These are phyloP conservation scores for Chiua virens DNA, from an alignment of 768 basidiomycete genomes.

Conservation along the genomic window DNA sequence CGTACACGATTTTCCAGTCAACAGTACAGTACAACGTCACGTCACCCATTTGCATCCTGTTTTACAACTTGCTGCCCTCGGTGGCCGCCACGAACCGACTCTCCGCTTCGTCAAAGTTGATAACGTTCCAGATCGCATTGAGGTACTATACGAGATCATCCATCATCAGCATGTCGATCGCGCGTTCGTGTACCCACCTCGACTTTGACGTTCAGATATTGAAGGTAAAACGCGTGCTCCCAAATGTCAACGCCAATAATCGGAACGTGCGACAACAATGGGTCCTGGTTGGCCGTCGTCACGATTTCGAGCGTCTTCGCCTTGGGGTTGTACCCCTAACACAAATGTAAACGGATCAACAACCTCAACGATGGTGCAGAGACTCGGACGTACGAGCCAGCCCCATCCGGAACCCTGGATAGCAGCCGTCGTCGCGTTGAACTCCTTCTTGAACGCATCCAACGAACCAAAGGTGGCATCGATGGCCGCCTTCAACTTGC, in stretches of 20 bases:
- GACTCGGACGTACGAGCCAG: conserved; percentile 88
- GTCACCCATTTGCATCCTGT: no score
- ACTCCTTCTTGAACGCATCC: conserved; percentile 72
- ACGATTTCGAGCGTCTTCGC: conserved; percentile 78
- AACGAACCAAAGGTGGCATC: conserved; percentile 61
- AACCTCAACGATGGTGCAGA: no score
- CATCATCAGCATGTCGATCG: conserved; percentile 23
- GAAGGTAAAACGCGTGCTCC: conserved; percentile 96
- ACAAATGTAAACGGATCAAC: no score
- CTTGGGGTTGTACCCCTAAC: conserved; percentile 70
- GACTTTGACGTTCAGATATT: conserved; percentile 93
- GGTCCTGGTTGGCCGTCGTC: conserved; percentile 97
- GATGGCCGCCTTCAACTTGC: conserved; percentile 69
- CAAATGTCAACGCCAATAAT: conserved; percentile 93
- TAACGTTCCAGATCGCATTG: conserved; percentile 71
- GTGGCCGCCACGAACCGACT: conserved; percentile 49
- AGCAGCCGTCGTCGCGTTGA: conserved; percentile 80
- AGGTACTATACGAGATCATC: conserved; percentile 52
- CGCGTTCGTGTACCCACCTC: conserved; percentile 58
- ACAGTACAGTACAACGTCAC: no score
- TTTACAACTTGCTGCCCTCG: conserved; percentile 36
- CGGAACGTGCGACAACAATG: conserved; percentile 70
- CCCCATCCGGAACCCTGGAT: conserved; percentile 97
- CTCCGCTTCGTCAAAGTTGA: conserved; percentile 76
- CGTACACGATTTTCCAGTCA: no score